phyloP scores from a whole-genome alignment of 257 asterid genomes.

The Cynanchum wilfordii region DNA sequence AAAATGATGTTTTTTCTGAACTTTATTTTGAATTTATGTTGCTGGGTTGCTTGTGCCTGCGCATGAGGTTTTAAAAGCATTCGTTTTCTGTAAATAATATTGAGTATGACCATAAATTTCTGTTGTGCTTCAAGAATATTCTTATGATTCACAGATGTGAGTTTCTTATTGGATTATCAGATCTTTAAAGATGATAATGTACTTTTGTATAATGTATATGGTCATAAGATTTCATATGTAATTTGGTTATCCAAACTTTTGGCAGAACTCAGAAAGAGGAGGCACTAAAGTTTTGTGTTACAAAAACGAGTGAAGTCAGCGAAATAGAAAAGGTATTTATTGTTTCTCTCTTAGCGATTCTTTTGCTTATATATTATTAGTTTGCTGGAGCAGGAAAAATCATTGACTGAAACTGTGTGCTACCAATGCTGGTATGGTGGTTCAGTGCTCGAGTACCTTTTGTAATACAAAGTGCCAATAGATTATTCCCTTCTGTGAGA shows the following conservation, averaged over 20 bases:
- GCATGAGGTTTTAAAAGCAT: not conserved
- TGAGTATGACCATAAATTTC: not conserved
- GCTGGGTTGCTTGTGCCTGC: not conserved
- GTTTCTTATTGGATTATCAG: too few relatives aligned
- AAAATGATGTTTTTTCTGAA: not conserved
- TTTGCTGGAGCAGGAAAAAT: not conserved
- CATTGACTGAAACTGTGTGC: not conserved
- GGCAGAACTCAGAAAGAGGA: slow-evolving; percentile 88
- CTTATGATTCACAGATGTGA: too few relatives aligned
- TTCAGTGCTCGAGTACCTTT: not conserved
- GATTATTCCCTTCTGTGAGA: not conserved
- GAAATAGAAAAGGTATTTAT: slow-evolving; percentile 77
- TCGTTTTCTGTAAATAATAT: slow-evolving; percentile 4
- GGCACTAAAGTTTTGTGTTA: slow-evolving; percentile 70
- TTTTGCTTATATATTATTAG: not conserved
- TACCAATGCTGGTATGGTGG: not conserved
- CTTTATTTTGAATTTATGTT: not conserved
- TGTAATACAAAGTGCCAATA: not conserved
- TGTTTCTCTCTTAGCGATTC: not conserved
- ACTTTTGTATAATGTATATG: not conserved
- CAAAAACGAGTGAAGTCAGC: slow-evolving; percentile 67
- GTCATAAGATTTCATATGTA: not conserved
- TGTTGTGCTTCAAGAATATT: not conserved
- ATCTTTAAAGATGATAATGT: too few relatives aligned
- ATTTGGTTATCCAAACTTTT: slow-evolving; percentile 24